Conservation (phyloP, 192 early-diverging fungal species). For the Coemansia sp. region DNA sequence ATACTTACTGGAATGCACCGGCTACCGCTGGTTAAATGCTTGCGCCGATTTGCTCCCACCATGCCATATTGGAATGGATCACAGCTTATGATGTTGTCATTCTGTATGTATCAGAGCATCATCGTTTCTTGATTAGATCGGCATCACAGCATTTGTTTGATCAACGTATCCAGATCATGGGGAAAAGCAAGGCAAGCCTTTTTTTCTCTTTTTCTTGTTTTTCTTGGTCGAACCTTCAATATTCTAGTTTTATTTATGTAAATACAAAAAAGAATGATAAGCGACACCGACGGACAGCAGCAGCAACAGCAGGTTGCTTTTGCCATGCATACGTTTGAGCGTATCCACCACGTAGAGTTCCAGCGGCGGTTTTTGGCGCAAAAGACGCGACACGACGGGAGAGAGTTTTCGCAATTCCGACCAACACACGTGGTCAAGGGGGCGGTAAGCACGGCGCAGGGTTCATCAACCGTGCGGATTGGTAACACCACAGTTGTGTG, state of each 20-base stretch:
- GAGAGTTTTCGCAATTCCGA: constrained; percentile 69
- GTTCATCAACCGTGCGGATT: constrained; percentile 82
- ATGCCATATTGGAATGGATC: too few relatives aligned
- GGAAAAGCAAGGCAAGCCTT: too few relatives aligned
- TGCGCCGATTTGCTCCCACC: too few relatives aligned
- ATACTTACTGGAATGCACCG: too few relatives aligned
- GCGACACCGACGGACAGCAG: background rate
- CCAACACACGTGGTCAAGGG: constrained; percentile 59
- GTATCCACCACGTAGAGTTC: constrained; percentile 86
- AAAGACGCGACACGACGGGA: constrained; percentile 79
- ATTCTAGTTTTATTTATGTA: background rate
- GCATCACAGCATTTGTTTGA: too few relatives aligned
- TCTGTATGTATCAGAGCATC: too few relatives aligned
- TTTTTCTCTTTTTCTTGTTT: background rate
- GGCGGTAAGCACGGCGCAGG: constrained; percentile 76
- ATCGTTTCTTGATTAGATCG: too few relatives aligned
- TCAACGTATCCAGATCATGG: too few relatives aligned
- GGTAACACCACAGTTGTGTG: constrained; percentile 90
- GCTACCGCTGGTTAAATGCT: too few relatives aligned
- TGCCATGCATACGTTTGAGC: constrained; percentile 76
- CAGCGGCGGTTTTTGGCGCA: constrained; percentile 79
- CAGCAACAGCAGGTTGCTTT: constrained; percentile 29
- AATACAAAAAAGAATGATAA: background rate
- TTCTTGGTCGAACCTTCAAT: background rate
- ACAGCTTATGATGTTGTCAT: too few relatives aligned